Evolutionary conservation across 2,329 filamentous ascomycete species (phyloP).

Genomic region (Ophiostoma perfectum): DNA sequence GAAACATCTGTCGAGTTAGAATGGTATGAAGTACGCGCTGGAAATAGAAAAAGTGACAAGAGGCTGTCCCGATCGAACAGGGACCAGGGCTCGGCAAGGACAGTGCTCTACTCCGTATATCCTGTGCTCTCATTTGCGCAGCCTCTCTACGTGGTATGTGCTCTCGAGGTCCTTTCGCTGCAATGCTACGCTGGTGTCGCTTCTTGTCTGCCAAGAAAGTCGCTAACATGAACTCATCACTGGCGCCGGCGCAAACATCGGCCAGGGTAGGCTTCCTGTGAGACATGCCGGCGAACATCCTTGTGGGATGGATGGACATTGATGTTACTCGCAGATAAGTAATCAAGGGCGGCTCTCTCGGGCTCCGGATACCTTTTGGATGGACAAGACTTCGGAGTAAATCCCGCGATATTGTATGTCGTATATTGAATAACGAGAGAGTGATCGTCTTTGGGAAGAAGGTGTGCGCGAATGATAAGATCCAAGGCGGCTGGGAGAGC

Average conservation of each 20-base stretch:
- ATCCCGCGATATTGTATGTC: too few relatives aligned
- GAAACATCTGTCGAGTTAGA: background rate
- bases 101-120: background rate
- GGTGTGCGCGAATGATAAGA: background rate
- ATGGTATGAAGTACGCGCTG: background rate
- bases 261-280: background rate
- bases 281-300: background rate
- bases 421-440: background rate
- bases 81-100: background rate
- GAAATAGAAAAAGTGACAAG: background rate
- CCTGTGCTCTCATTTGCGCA: constrained; percentile 3
- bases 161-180: background rate
- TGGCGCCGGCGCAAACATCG: background rate
- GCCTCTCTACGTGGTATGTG: background rate
- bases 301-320: too few relatives aligned
- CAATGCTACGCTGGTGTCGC: background rate
- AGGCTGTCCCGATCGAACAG: background rate
- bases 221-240: background rate
- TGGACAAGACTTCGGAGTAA: too few relatives aligned
- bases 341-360: too few relatives aligned
- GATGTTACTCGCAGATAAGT: too few relatives aligned
- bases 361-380: too few relatives aligned
- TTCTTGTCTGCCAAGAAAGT: background rate
- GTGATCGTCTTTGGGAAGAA: background rate
- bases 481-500: background rate